Evolutionary conservation across 495 filamentous ascomycete genomes (phyloP).

Genomic region (Aspergillus campestris): DNA sequence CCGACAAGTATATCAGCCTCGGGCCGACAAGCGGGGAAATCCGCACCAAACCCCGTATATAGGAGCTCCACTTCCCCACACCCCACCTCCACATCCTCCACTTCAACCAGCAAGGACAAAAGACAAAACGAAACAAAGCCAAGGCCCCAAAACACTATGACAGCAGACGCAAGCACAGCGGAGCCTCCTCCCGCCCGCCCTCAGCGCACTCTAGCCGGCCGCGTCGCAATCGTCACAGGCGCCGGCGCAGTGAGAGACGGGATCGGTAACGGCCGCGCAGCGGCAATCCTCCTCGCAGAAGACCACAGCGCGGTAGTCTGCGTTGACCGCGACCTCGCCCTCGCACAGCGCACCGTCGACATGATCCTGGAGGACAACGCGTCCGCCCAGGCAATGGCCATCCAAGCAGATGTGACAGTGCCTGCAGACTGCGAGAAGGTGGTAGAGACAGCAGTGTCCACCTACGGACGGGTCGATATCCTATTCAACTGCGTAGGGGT

Average conservation of each 20-base stretch:
- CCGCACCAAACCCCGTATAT: too few relatives aligned
- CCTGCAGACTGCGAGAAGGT: conserved; percentile 35
- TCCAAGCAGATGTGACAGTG: conserved; percentile 41
- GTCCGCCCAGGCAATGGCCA: conserved; percentile 25
- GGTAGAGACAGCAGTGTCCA: conserved; percentile 27
- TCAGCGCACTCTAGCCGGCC: conserved; percentile 25
- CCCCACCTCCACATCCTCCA: too few relatives aligned
- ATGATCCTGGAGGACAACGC: conserved; percentile 30
- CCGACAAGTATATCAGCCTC: too few relatives aligned
- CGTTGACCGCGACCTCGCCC: conserved; percentile 39
- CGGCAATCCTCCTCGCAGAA: conserved; percentile 46
- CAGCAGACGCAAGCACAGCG: too few relatives aligned
- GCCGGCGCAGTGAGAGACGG: conserved; percentile 45
- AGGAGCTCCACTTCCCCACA: too few relatives aligned
- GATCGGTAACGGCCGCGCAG: conserved; percentile 53
- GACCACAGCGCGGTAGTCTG: conserved; percentile 47
- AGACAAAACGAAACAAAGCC: too few relatives aligned
- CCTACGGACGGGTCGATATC: conserved; percentile 46
- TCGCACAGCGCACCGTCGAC: conserved; percentile 39
- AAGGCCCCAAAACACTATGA: too few relatives aligned
- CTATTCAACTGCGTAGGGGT: conserved; percentile 51
- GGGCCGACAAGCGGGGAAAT: too few relatives aligned
- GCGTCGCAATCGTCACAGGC: conserved; percentile 52
- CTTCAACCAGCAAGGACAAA: too few relatives aligned
- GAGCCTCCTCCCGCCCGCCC: too few relatives aligned